Percentiles rank a stretch among this genome's conserved stretches.
Evolutionary conservation across 768 basidiomycete species (phyloP).

Genomic region (Boletellus sp.): DNA sequence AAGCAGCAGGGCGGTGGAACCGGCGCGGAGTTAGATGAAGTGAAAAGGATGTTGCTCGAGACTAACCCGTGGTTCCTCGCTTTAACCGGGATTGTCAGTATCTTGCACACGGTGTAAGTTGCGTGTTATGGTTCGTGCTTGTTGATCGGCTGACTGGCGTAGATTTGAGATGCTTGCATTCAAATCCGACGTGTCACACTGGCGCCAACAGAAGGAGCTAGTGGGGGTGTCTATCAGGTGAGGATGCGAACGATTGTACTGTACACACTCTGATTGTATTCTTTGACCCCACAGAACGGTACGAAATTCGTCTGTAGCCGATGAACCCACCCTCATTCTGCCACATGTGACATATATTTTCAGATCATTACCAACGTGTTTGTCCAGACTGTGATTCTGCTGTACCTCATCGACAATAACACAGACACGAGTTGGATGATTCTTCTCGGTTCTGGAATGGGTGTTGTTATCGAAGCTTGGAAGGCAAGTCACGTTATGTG

Average conservation of each 20-base stretch:
- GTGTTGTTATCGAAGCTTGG: constrained; percentile 88
- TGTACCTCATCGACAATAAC: constrained; percentile 94
- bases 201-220: constrained; percentile 92
- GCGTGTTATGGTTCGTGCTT: neutral
- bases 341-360: constrained; percentile 11
- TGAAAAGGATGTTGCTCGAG: constrained; percentile 91
- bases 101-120: constrained; percentile 83
- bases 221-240: constrained; percentile 92
- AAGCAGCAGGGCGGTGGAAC: constrained; percentile 63
- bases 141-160: constrained; percentile 12
- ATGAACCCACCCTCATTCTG: constrained; percentile 9
- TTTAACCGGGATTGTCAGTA: constrained; percentile 77
- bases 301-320: constrained; percentile 23
- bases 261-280: constrained; percentile 15
- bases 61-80: constrained; percentile 87
- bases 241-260: constrained; percentile 20
- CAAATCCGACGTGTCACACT: constrained; percentile 91
- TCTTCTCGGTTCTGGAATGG: constrained; percentile 79
- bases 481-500: constrained; percentile 51
- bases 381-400: constrained; percentile 82
- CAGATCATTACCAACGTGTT: constrained; percentile 90
- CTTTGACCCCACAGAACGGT: constrained; percentile 48
- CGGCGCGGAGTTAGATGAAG: constrained; percentile 81
- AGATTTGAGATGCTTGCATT: constrained; percentile 97
- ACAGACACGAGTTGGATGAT: constrained; percentile 99